These are phyloP conservation scores for Fraxinus excelsior DNA, from an alignment of 257 asterid genomes.

Conservation along the genomic window DNA sequence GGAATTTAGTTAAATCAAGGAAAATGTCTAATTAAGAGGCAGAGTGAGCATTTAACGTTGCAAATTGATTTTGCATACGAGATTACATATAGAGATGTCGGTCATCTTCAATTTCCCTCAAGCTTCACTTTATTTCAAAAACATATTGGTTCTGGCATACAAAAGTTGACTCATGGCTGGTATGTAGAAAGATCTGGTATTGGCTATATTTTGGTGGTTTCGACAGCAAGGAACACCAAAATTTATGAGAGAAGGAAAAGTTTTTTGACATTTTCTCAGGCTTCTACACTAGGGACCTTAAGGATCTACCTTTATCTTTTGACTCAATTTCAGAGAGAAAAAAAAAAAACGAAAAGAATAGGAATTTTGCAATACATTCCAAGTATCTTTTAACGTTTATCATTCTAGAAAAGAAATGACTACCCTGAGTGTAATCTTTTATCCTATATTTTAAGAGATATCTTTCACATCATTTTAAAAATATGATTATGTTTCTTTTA, in stretches of 20 bases:
- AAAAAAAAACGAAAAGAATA: background rate
- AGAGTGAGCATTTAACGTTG: conserved; percentile 1
- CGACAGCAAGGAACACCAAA: background rate
- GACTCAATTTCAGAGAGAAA: background rate
- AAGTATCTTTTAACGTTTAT: background rate
- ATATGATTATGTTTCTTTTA: background rate
- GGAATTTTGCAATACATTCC: background rate
- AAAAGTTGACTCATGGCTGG: background rate
- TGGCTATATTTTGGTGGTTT: background rate
- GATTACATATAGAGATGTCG: background rate
- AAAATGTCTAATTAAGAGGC: conserved; percentile 1
- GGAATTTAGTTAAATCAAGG: conserved; percentile 7
- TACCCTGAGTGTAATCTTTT: background rate
- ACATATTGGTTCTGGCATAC: background rate
- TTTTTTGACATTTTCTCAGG: background rate
- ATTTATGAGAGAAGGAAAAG: background rate
- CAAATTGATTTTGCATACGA: conserved; percentile 7
- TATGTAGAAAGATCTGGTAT: background rate
- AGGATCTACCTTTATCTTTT: background rate
- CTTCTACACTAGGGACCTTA: background rate
- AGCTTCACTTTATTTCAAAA: background rate
- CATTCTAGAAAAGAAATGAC: background rate
- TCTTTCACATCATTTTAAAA: background rate
- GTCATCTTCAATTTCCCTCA: background rate
- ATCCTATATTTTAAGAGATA: background rate